Conservation (phyloP, 768 basidiomycete species). For the Chlorophyllum brunneum region DNA sequence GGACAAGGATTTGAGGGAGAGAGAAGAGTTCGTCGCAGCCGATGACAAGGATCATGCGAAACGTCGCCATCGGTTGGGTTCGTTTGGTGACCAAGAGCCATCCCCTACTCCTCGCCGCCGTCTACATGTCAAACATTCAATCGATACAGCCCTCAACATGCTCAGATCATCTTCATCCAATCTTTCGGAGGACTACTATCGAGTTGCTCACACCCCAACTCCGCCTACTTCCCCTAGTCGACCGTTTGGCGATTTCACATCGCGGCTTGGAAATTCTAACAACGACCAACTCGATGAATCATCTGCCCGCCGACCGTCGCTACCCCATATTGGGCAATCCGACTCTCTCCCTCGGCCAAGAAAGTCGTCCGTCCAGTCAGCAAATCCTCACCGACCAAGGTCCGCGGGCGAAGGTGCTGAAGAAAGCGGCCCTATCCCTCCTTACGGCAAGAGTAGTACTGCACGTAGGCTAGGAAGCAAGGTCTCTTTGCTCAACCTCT, state of each 20-base stretch:
- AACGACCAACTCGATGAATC: conserved; percentile 27
- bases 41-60: conserved; percentile 14
- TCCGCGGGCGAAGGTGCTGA: conserved; percentile 72
- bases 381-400: conserved; percentile 52
- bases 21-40: conserved; percentile 28
- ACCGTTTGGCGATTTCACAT: conserved; percentile 45
- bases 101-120: conserved; percentile 39
- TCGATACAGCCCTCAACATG: conserved; percentile 67
- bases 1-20: conserved; percentile 57
- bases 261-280: conserved; percentile 29
- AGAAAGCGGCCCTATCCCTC: conserved; percentile 26
- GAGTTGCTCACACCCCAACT: conserved; percentile 23
- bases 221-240: conserved; percentile 39
- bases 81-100: conserved; percentile 22
- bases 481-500: conserved; percentile 69
- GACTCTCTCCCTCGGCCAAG: conserved; percentile 25
- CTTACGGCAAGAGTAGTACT: conserved; percentile 31
- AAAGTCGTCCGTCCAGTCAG: conserved; percentile 30
- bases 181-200: conserved; percentile 23
- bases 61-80: conserved; percentile 6
- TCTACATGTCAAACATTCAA: conserved; percentile 72
- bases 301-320: conserved; percentile 59
- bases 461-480: conserved; percentile 58
- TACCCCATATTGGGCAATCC: conserved; percentile 53
- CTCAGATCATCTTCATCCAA: conserved; percentile 36